Evolutionary conservation across 371 early-diverging fungal species (phyloP).

Genomic region (Mortierella sp.): DNA sequence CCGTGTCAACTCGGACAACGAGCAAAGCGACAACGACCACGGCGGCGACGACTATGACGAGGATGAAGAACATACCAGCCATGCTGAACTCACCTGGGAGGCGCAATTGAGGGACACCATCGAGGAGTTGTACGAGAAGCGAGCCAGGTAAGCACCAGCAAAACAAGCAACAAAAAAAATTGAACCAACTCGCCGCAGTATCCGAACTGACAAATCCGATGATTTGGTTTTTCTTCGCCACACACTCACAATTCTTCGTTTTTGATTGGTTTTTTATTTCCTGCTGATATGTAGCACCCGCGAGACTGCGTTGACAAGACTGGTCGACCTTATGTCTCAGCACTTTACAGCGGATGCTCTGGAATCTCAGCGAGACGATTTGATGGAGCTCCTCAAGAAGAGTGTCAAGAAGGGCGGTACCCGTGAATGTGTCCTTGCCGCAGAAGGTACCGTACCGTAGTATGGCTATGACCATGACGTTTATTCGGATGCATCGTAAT

Average conservation of each 20-base stretch:
- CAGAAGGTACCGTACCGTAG: conserved; percentile 60
- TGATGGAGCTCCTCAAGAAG: conserved; percentile 69
- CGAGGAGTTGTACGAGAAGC: conserved; percentile 61
- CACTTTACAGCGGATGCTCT: conserved; percentile 64
- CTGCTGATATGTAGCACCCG: conserved; percentile 58
- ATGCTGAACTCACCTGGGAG: conserved; percentile 56
- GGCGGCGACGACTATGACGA: conserved; percentile 33
- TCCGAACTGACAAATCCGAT: too few species aligned
- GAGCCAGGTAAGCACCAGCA: conserved; percentile 40
- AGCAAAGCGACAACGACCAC: conserved; percentile 35
- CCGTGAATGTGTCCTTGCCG: conserved; percentile 73
- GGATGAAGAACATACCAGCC: conserved; percentile 18
- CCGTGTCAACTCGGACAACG: conserved; percentile 51
- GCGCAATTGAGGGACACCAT: conserved; percentile 49
- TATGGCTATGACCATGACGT: not conserved
- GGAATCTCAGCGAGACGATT: conserved; percentile 57
- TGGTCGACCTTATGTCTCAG: conserved; percentile 61
- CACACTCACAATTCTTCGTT: not conserved
- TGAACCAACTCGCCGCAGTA: not conserved
- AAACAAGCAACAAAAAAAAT: not conserved
- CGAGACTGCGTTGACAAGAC: conserved; percentile 61
- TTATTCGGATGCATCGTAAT: not conserved
- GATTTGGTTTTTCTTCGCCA: not conserved
- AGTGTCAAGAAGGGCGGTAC: conserved; percentile 66
- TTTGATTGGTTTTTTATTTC: too few species aligned